A percentile compares a stretch with the other conserved stretches of the same genome.
Evolutionary conservation across 2,329 filamentous ascomycete genomes (phyloP).

Genomic region (Fusarium nurragi): DNA sequence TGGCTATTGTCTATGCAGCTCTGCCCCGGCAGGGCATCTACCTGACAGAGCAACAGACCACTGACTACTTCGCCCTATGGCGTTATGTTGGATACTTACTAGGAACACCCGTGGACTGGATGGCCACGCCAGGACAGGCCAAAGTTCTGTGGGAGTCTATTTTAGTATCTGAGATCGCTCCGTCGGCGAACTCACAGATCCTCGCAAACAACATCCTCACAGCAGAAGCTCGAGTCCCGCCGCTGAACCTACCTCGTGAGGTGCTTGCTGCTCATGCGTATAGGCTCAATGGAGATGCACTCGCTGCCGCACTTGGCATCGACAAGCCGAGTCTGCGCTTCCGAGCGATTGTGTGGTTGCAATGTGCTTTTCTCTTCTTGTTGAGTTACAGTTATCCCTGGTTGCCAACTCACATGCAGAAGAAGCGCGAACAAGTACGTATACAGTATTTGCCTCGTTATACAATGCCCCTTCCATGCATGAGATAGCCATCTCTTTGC

Average conservation of each 20-base stretch:
- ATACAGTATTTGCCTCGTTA: background rate
- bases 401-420: constrained; percentile 51
- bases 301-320: constrained; percentile 69
- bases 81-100: constrained; percentile 77
- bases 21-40: constrained; percentile 79
- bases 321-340: constrained; percentile 66
- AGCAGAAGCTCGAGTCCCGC: constrained; percentile 71
- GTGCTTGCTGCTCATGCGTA: constrained; percentile 75
- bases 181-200: constrained; percentile 68
- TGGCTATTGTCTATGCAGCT: constrained; percentile 72
- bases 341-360: constrained; percentile 67
- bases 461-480: background rate
- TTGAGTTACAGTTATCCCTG: constrained; percentile 58
- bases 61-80: constrained; percentile 80
- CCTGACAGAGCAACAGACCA: constrained; percentile 67
- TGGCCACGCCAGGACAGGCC: constrained; percentile 65
- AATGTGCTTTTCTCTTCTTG: constrained; percentile 72
- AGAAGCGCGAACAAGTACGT: constrained; percentile 47
- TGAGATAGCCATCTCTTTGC: background rate
- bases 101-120: constrained; percentile 71
- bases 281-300: constrained; percentile 74
- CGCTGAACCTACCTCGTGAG: constrained; percentile 70
- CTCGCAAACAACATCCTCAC: constrained; percentile 81
- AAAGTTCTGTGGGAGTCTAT: constrained; percentile 74
- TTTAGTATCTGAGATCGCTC: constrained; percentile 71